Base-by-base conservation (phyloP, 495 filamentous ascomycete genomes). In the Penicillium parvum region DNA sequence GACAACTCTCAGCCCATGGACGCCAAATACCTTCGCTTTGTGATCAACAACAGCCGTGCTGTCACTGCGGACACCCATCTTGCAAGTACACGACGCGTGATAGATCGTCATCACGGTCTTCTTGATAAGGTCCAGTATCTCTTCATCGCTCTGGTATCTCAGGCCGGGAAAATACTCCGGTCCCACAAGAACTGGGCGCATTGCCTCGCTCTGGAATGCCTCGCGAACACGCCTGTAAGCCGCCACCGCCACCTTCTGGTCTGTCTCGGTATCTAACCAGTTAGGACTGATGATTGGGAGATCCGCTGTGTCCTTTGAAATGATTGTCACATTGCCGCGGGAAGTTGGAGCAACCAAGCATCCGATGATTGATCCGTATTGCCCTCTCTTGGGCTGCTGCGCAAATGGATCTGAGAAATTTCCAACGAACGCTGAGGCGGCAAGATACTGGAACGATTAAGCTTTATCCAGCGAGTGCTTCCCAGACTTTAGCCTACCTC, bases 31-130 rank as follows among this genome's bases (percentile, higher is more conserved):
- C 32, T 64, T 66, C 0, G 66, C 73, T 3, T 30, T 82, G 77
- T 4, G 70, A 66, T 84, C 80, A 3, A 84, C 77, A 10, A 83
- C 73, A 12, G 64, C 35, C 84, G 37, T 1, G 63, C 57, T 1
- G 63, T 40, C 0, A 80, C 74, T 0, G 79, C 79, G 41, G 16
- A 37, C 11, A 14, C 81, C 79, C 77, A 84, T 83, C 43, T 64
- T 66, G 59, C 28, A 30, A 30, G 28, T 30, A 14, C 28, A 30
- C 12, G 68, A 44, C 1, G 74, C 79, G 52, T 86, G 83, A 23
- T 53, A 81, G 2, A 79, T 57, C 1, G 77, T 71, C 34, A 65
- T 64, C 10, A 71, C 30, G 2, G 44, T 70, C 1, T 68, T 46
- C 14, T 56, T 50, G 26, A 83, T 69, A 6, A 53, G 48, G 0